These are phyloP conservation scores for Rhizopus sp. DNA, from an alignment of 371 early-diverging fungal species.

Conservation along the genomic window DNA sequence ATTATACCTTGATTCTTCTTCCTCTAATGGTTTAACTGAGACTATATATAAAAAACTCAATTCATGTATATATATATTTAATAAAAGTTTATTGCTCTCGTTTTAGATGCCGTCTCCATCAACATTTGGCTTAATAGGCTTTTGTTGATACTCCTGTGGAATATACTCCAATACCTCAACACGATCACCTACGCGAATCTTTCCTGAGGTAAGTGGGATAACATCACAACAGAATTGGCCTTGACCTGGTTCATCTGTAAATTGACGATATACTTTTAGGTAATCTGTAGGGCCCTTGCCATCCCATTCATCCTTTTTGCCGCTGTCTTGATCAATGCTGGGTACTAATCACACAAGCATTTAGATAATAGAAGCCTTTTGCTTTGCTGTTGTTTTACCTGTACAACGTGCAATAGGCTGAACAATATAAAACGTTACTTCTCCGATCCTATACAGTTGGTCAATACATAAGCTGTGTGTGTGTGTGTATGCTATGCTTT, in stretches of 20 bases:
- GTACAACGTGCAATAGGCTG: constrained; percentile 47
- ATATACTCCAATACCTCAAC: constrained; percentile 46
- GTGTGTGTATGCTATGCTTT: too few relatives aligned
- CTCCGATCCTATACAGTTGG: constrained; percentile 35
- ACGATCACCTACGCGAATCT: constrained; percentile 42
- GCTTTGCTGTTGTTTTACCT: constrained; percentile 19
- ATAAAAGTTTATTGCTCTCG: too few relatives aligned
- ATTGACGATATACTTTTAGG: constrained; percentile 31
- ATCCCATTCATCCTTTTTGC: constrained; percentile 44
- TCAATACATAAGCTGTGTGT: background rate
- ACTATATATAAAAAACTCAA: too few relatives aligned
- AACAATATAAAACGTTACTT: constrained; percentile 44
- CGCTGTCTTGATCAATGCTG: constrained; percentile 51
- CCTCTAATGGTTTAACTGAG: too few relatives aligned
- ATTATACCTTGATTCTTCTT: too few relatives aligned
- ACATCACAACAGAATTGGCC: constrained; percentile 52
- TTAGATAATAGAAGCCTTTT: background rate
- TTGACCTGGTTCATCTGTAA: constrained; percentile 29
- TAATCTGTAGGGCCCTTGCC: constrained; percentile 32
- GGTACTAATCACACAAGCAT: constrained; percentile 29
- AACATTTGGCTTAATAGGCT: constrained; percentile 3
- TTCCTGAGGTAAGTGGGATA: constrained; percentile 45
- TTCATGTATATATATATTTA: too few relatives aligned
- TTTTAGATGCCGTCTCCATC: background rate
- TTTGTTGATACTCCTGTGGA: constrained; percentile 26